phyloP scores from a whole-genome alignment of 768 basidiomycete species.

The Termitomyces sp. region DNA sequence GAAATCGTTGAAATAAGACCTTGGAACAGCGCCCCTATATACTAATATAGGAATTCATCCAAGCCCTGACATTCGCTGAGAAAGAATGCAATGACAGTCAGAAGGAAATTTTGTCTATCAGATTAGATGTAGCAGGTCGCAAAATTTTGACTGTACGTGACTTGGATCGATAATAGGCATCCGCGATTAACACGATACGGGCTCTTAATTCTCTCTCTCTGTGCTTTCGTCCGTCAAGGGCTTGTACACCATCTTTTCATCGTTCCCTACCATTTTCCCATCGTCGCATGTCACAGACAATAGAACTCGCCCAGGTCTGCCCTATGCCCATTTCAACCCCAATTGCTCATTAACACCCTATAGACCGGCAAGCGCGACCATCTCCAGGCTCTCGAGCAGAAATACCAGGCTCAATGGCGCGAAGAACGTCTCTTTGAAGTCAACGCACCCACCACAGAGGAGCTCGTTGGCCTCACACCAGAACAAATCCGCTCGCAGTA shows the following conservation, averaged over 20 bases:
- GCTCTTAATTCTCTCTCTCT: constrained; percentile 19
- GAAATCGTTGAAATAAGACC: too few species aligned
- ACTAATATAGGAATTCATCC: too few species aligned
- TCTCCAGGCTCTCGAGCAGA: constrained; percentile 76
- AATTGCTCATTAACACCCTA: constrained; percentile 6
- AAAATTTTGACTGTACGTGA: constrained; percentile 13
- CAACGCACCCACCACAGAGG: constrained; percentile 69
- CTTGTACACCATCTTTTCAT: constrained; percentile 30
- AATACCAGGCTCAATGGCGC: constrained; percentile 83
- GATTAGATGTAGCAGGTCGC: background rate
- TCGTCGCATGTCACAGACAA: constrained; percentile 53
- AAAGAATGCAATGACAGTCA: too few species aligned
- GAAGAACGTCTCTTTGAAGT: constrained; percentile 79
- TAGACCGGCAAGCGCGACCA: constrained; percentile 95
- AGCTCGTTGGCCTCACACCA: constrained; percentile 59
- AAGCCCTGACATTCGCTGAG: too few species aligned
- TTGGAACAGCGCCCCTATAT: too few species aligned
- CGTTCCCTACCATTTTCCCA: constrained; percentile 13
- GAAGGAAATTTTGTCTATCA: background rate
- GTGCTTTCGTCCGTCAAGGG: constrained; percentile 26
- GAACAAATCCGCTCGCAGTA: constrained; percentile 68
- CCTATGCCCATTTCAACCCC: background rate
- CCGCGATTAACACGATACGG: constrained; percentile 17
- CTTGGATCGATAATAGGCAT: constrained; percentile 15
- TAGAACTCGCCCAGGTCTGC: constrained; percentile 60